Conservation (phyloP, 1,139 yeast genomes). For the Zhuliangozyma blackwelliae region DNA sequence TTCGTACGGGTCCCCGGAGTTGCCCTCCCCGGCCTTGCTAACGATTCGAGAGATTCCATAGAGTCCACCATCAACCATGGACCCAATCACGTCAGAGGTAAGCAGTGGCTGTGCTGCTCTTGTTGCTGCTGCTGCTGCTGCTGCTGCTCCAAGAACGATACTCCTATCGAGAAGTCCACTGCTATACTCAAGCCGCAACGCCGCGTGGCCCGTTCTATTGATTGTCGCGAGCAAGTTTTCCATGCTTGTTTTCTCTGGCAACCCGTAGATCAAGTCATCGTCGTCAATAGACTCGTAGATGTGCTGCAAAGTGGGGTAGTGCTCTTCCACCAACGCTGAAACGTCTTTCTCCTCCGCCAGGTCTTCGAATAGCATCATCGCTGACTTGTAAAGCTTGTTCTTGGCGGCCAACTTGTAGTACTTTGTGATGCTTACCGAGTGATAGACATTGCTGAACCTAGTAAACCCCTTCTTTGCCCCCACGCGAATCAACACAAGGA, state of each 20-base stretch:
- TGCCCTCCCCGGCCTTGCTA: conserved; percentile 11
- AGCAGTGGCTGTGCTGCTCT: not conserved
- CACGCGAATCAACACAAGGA: conserved; percentile 41
- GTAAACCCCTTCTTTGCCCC: conserved; percentile 33
- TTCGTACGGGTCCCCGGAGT: conserved; percentile 20
- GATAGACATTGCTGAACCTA: conserved; percentile 32
- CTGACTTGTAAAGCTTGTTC: conserved; percentile 38
- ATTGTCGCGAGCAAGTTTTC: conserved; percentile 46
- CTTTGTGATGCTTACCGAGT: conserved; percentile 24
- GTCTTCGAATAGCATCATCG: conserved; percentile 58
- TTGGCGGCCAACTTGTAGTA: conserved; percentile 34
- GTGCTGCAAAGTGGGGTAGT: conserved; percentile 5
- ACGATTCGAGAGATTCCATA: conserved; percentile 44
- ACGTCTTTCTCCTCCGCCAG: conserved; percentile 6
- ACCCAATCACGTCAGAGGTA: conserved; percentile 20
- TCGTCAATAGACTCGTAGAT: conserved; percentile 55
- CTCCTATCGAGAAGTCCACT: conserved; percentile 55
- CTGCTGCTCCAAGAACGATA: conserved; percentile 15
- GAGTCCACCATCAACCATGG: conserved; percentile 45
- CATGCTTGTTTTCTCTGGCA: conserved; percentile 55
- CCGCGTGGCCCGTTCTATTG: conserved; percentile 27
- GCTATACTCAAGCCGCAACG: conserved; percentile 46
- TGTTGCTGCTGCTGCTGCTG: not conserved
- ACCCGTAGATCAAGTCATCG: conserved; percentile 57
- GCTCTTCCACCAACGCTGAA: conserved; percentile 6